These are phyloP conservation scores for Colletotrichum sp. DNA, from an alignment of 2,329 filamentous ascomycete species.

Conservation along the genomic window DNA sequence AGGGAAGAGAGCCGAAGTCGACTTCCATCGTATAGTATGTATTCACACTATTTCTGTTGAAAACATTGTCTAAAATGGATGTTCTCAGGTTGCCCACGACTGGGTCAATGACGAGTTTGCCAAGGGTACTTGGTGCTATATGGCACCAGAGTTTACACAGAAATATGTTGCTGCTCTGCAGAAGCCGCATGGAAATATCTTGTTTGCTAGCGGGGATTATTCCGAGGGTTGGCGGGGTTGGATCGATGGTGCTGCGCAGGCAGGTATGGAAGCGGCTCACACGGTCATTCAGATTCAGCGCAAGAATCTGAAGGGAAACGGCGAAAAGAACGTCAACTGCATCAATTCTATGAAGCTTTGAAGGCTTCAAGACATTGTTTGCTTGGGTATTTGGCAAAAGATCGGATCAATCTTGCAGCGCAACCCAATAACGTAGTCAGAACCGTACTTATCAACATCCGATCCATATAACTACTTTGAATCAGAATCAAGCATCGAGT, in stretches of 20 bases:
- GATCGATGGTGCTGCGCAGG: neutral
- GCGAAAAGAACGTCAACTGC: neutral
- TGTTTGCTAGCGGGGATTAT: neutral
- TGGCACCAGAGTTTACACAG: neutral
- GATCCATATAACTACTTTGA: neutral
- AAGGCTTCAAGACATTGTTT: neutral
- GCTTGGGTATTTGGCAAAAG: neutral
- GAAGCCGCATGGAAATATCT: neutral
- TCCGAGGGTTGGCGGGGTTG: neutral
- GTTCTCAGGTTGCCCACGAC: neutral
- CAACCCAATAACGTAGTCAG: neutral
- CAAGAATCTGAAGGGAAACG: neutral
- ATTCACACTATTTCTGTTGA: neutral
- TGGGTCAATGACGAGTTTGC: neutral
- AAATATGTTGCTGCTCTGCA: neutral
- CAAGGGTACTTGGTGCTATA: neutral
- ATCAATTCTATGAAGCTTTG: neutral
- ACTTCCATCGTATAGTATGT: neutral
- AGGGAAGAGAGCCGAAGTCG: neutral
- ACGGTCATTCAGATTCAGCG: neutral
- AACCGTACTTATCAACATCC: neutral
- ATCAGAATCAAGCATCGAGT: neutral
- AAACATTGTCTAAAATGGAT: neutral
- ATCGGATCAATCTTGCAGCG: neutral
- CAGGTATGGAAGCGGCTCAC: neutral